phyloP scores from a whole-genome alignment of 331 rosid species.

The Erythrophleum ivorense region DNA sequence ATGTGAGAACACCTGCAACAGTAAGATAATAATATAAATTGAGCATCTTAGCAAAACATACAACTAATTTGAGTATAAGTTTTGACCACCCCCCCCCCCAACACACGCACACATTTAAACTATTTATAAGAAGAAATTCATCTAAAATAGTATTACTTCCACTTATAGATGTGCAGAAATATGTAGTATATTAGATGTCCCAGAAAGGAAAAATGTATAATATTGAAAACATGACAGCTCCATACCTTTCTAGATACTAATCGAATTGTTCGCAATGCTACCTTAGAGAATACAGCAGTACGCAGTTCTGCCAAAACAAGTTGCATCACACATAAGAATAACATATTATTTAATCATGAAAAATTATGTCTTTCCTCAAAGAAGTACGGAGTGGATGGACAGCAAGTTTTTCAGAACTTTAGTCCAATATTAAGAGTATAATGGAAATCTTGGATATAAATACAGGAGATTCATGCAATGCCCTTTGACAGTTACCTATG shows the following conservation, averaged over 20 bases:
- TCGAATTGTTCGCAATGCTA: conserved; percentile 93
- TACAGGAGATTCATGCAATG: conserved; percentile 12
- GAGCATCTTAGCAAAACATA: conserved; percentile 29
- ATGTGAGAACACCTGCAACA: conserved; percentile 90
- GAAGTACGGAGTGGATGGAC: conserved; percentile 18
- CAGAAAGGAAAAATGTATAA: background rate
- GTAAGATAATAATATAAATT: conserved; percentile 29
- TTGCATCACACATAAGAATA: conserved; percentile 33
- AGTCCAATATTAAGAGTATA: conserved; percentile 22
- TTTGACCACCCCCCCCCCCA: background rate
- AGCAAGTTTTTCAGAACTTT: conserved; percentile 1
- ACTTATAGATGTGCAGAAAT: conserved; percentile 18
- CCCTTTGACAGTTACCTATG: conserved; percentile 1
- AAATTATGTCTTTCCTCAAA: conserved; percentile 28
- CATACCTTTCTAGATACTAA: conserved; percentile 92
- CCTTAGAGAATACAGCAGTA: conserved; percentile 94
- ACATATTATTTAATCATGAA: conserved; percentile 12
- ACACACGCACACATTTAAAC: background rate
- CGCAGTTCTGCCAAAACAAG: conserved; percentile 75
- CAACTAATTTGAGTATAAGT: conserved; percentile 27
- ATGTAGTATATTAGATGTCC: conserved; percentile 12
- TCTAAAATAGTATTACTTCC: conserved; percentile 19
- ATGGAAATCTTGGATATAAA: conserved; percentile 30
- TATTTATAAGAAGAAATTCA: conserved; percentile 31
- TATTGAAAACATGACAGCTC: conserved; percentile 30